Conservation (phyloP, 495 filamentous ascomycete genomes). For the Hyphodiscus hymeniophilus region DNA sequence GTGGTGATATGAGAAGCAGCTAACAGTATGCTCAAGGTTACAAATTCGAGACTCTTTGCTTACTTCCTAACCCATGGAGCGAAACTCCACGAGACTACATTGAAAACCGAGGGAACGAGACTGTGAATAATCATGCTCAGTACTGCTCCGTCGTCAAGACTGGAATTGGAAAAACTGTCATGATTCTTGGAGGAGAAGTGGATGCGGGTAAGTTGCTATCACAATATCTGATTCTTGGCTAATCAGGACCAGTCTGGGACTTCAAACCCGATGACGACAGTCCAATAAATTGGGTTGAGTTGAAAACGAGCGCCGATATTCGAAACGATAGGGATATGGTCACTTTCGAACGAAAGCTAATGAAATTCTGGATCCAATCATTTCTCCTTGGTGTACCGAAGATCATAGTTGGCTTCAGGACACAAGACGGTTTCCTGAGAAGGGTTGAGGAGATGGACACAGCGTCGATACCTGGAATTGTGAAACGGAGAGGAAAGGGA, state of each 20-base stretch:
- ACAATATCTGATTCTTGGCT: constrained; percentile 21
- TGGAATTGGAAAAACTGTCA: constrained; percentile 59
- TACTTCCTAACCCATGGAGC: constrained; percentile 65
- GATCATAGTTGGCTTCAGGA: constrained; percentile 85
- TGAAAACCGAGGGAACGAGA: constrained; percentile 57
- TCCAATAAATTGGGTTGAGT: constrained; percentile 84
- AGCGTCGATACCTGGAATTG: constrained; percentile 60
- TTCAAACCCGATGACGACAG: constrained; percentile 54
- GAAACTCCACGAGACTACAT: constrained; percentile 64
- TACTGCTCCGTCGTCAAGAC: constrained; percentile 92
- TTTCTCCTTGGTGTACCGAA: constrained; percentile 89
- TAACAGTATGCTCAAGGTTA: constrained; percentile 51
- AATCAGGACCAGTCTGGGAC: constrained; percentile 58
- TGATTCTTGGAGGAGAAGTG: constrained; percentile 91
- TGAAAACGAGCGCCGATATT: constrained; percentile 81
- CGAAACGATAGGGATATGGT: constrained; percentile 52
- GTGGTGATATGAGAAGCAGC: constrained; percentile 11
- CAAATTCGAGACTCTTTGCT: constrained; percentile 86
- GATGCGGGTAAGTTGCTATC: constrained; percentile 60
- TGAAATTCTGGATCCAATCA: constrained; percentile 95
- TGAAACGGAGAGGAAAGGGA: constrained; percentile 51
- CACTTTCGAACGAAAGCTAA: constrained; percentile 79
- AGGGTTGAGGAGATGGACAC: constrained; percentile 73
- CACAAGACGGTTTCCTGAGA: constrained; percentile 59
- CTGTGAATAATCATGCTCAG: constrained; percentile 82